Evolutionary conservation across 2,329 filamentous ascomycete genomes (phyloP), one percentile per base, ranked within the genome.

Genomic region (Cladosporium austrohemisphaericum): DNA sequence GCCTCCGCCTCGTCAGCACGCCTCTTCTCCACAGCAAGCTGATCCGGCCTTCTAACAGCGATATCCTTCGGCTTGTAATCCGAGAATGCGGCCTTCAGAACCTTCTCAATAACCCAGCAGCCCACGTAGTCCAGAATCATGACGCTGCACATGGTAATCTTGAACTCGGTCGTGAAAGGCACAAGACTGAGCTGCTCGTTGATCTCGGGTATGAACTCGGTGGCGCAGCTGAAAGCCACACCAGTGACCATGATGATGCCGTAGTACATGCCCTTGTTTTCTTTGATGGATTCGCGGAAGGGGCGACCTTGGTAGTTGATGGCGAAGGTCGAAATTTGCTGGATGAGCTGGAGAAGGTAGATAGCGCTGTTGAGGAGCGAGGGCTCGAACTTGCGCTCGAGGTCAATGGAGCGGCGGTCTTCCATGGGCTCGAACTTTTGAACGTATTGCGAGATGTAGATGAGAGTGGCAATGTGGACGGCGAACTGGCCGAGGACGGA

Each of bases 221-320:
- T 94, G 5, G 91, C 92, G 72, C 92, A 96, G 38, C 86, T 85
- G 70, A 98, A 97, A 5, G 93, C 92, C 23, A 98, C 87, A 33
- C 77, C 89, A 0, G 89, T 88, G 13, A 96, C 92, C 56, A 86
- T 86, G 32, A 98, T 75, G 49, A 98, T 89, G 52, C 93, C 93
- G 77, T 87, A 98, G 75, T 93, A 98, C 93, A 98, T 98, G 67
- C 88, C 90, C 69, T 84, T 86, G 76, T 98, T 98, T 73, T 96
- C 93, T 4, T 86, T 85, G 57, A 98, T 89, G 18, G 86, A 87
- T 72, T 98, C 93, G 52, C 93, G 88, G 85, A 98, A 98, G 10
- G 93, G 93, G 8, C 93, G 86, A 52, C 93, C 93, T 71, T 98
- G 93, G 76, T 98, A 98, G 76, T 98, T 98, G 76, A 98, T 95